Percentiles rank a stretch among this genome's conserved stretches.
Conservation (phyloP, 1,139 yeast genomes). For the Saccharomyces hybrid region DNA sequence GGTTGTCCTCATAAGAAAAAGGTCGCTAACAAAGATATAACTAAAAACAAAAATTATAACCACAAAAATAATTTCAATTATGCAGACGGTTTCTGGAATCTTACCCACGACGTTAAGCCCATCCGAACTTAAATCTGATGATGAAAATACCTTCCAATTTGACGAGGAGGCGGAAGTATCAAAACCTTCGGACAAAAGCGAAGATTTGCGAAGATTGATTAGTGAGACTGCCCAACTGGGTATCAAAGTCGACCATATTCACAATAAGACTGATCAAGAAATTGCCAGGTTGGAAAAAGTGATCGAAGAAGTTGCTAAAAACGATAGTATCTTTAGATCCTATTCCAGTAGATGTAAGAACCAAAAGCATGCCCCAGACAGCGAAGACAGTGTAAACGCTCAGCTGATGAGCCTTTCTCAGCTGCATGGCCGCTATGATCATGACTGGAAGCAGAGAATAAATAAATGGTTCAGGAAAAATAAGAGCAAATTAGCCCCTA, state of each 20-base stretch:
- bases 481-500: neutral
- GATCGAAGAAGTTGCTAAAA: conserved; percentile 3
- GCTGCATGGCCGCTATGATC: neutral
- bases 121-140: neutral
- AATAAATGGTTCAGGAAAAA: neutral
- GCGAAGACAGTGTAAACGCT: neutral
- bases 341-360: neutral
- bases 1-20: neutral
- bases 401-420: neutral
- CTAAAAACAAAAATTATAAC: neutral
- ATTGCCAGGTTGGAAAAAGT: conserved; percentile 6
- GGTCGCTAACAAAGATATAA: neutral
- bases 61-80: neutral
- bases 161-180: neutral
- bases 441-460: neutral
- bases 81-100: neutral
- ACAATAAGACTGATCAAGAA: conserved; percentile 3
- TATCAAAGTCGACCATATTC: neutral
- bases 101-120: neutral
- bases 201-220: neutral
- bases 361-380: neutral
- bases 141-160: neutral
- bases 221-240: neutral
- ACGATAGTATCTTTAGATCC: neutral
- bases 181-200: neutral